Conservation (phyloP, 1,139 yeast species). For the Geotrichum carabidarum region DNA sequence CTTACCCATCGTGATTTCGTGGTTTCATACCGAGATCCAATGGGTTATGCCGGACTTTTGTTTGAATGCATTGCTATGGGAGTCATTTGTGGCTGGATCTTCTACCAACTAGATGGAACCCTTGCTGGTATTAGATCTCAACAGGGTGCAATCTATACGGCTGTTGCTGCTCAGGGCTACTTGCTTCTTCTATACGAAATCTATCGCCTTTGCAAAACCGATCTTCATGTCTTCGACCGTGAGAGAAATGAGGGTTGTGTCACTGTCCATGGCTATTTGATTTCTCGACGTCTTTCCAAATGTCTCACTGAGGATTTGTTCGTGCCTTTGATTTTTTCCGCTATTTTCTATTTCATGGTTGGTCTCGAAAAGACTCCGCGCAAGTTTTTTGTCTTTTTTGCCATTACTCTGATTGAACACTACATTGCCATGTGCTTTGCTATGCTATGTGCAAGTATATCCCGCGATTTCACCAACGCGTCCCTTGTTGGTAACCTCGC, state of each 20-base stretch:
- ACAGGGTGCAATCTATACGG: conserved; percentile 59
- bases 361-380: conserved; percentile 51
- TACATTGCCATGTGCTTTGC: conserved; percentile 55
- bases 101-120: conserved; percentile 57
- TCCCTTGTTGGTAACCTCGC: conserved; percentile 58
- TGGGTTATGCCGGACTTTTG: conserved; percentile 51
- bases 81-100: conserved; percentile 68
- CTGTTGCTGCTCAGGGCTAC: conserved; percentile 64
- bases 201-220: conserved; percentile 64
- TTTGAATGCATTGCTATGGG: conserved; percentile 57
- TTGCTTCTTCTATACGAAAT: conserved; percentile 65
- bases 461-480: conserved; percentile 62
- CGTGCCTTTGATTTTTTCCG: conserved; percentile 54
- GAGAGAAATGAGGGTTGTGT: conserved; percentile 70
- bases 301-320: conserved; percentile 65
- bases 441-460: conserved; percentile 51
- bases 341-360: conserved; percentile 69
- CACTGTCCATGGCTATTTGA: conserved; percentile 60
- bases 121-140: conserved; percentile 64
- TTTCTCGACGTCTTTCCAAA: conserved; percentile 64
- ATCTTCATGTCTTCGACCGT: conserved; percentile 63
- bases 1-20: conserved; percentile 53
- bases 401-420: conserved; percentile 53
- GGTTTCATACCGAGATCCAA: conserved; percentile 55
- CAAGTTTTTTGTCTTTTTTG: conserved; percentile 60